Base-by-base conservation (phyloP, 2,329 filamentous ascomycete genomes). In the Neoascochyta sp. region DNA sequence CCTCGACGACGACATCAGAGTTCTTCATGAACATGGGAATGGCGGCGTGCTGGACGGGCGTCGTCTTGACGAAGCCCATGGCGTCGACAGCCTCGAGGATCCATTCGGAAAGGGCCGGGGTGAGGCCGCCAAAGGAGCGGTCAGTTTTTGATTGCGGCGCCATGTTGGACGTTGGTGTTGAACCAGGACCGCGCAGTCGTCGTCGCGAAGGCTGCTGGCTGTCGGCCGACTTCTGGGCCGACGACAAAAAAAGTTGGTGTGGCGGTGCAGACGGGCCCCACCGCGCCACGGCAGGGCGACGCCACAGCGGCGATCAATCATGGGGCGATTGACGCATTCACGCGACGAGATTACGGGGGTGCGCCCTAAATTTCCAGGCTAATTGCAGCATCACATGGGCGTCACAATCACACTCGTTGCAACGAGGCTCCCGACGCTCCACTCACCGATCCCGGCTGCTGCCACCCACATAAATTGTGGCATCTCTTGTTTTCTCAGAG, bases 1-100 rank as follows among this genome's bases (percentile, higher is more conserved):
- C 79, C 69, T 94, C 87, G 5, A 95, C 88, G 1, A 95, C 88
- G 4, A 94, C 86, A 63, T 95, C 88, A 55, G 93, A 94, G 60
- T 94, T 85, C 29, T 80, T 81, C 66, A 89, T 81, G 58, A 95
- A 92, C 29, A 95, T 76, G 9, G 88, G 87, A 45, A 95, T 83
- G 4, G 86, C 83, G 36, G 87, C 90, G 24, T 89, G 86, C 66
- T 96, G 90, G n/a, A 95, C 89, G 1, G 90, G 90, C 3, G 89
- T 95, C 74, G 92, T 89, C 60, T 83, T 81, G 42, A 74, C 69
- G 63, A 95, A 95, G 39, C 87, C 86, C 81, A 92, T 90, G 43
- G 81, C 78, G 27, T 80, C 73, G 27, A 93, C 80, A 36, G 87
- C 88, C 45, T 93, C 86, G 31, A 92, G 70, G 34, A 92, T 79